phyloP scores from a whole-genome alignment of 1,284 basidiomycete species.

The Exobasidium rhododendri region DNA sequence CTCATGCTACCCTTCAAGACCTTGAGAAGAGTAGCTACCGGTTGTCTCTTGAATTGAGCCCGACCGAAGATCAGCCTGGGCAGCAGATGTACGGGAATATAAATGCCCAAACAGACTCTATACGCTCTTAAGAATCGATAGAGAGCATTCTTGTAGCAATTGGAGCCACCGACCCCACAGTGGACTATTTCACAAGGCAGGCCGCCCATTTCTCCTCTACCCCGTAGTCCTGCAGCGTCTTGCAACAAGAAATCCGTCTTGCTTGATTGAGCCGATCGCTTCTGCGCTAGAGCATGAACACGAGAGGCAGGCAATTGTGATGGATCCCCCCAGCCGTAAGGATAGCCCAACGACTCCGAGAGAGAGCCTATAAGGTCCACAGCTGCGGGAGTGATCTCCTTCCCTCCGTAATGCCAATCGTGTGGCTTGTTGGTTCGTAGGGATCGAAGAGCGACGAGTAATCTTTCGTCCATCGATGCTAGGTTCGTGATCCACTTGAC shows the following conservation, averaged over 20 bases:
- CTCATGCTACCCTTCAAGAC: conserved; percentile 50
- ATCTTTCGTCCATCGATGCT: conserved; percentile 54
- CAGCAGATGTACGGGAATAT: conserved; percentile 56
- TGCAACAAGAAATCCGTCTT: conserved; percentile 27
- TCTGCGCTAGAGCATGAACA: conserved; percentile 21
- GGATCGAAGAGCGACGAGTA: conserved; percentile 47
- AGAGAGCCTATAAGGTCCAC: conserved; percentile 30
- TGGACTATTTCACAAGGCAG: conserved; percentile 56
- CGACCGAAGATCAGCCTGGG: conserved; percentile 54
- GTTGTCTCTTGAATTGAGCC: conserved; percentile 27
- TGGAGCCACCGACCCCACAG: conserved; percentile 46
- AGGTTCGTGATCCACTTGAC: conserved; percentile 53
- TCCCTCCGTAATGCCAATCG: conserved; percentile 47
- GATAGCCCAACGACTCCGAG: conserved; percentile 40
- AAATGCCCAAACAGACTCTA: conserved; percentile 53
- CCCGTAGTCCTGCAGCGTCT: conserved; percentile 35
- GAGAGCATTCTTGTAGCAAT: conserved; percentile 52
- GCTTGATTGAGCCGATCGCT: conserved; percentile 15
- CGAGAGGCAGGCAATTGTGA: conserved; percentile 26
- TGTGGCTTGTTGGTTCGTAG: conserved; percentile 39
- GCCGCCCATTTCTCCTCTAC: conserved; percentile 42
- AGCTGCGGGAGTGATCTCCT: conserved; percentile 23
- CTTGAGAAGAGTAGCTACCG: conserved; percentile 31
- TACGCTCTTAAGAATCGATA: conserved; percentile 52
- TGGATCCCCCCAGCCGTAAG: conserved; percentile 43